Base-by-base conservation (phyloP, 2,329 filamentous ascomycete genomes). In the Chaetomiaceae sp. region DNA sequence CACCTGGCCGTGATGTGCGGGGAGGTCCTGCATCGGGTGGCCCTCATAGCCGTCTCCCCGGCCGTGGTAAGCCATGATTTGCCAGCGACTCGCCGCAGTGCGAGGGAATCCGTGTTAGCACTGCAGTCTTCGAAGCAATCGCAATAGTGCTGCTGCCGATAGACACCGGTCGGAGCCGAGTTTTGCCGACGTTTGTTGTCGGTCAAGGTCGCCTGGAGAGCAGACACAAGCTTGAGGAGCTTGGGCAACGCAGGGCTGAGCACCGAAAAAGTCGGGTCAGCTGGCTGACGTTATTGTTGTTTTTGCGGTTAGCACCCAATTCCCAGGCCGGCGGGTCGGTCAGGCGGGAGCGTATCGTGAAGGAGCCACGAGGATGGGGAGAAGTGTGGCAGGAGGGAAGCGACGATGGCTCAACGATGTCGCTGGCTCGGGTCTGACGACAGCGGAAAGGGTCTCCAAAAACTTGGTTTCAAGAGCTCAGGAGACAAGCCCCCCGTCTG, bases 11-110 rank as follows among this genome's bases (percentile, higher is more conserved):
- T 71, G 73, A 49, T 75, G 75, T 49, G 74, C 64, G 51, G 79
- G 76, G 27, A 87, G 71, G 61, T 88, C 83, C 61, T 86, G 80
- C 60, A 87, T 66, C 49, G 73, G 75, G 63, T 87, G 82, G 57
- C 79, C 75, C 47, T 79, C 72, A 56, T 81, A 83, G 46, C 76
- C 76, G 55, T 78, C 72, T 62, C 71, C 69, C 50, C 75, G 73
- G 60, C 78, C 77, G 67, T 79, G 77, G 67, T 85, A 85, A 60
- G 82, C 82, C 78, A 81, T 81, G 65, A n/a, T 58, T 71, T 56
- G 37, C 34, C 39, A 42, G 36, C 33, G 36, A 30, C 48, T 51
- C 45, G 51, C 51, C 32, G 41, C 40, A 26, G 42, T 38, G 44
- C 51, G 40, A 56, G 40, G 42, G 35, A 24, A 20, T 22, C 15